These are phyloP conservation scores for Penicillium sp. DNA, from an alignment of 2,329 filamentous ascomycete genomes.

Conservation along the genomic window DNA sequence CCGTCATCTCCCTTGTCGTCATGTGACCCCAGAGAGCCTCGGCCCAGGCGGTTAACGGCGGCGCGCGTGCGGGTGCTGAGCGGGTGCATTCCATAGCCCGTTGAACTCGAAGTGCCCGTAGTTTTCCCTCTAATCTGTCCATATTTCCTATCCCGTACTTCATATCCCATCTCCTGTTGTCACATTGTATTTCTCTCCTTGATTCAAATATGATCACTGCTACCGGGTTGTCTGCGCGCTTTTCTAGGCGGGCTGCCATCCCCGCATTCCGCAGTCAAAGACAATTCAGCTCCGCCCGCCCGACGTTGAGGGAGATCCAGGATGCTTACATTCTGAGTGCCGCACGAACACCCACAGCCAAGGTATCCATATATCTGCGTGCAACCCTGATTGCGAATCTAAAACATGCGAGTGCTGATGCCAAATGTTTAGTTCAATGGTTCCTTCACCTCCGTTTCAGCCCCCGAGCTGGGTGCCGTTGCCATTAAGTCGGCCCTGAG, in stretches of 20 bases:
- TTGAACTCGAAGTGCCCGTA: slow-evolving; percentile 4
- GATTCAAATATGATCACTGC: slow-evolving; percentile 20
- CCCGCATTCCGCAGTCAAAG: slow-evolving; percentile 48
- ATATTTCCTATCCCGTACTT: neutral
- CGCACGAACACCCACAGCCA: slow-evolving; percentile 82
- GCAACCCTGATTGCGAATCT: neutral
- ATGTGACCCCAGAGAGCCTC: slow-evolving; percentile 25
- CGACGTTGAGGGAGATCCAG: slow-evolving; percentile 64
- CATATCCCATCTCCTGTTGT: neutral
- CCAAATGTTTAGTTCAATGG: slow-evolving; percentile 77
- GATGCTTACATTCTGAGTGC: slow-evolving; percentile 94
- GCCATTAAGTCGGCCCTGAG: slow-evolving; percentile 89
- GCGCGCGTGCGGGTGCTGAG: slow-evolving; percentile 19
- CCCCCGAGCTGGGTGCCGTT: slow-evolving; percentile 81
- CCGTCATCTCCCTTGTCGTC: slow-evolving; percentile 8
- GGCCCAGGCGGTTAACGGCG: slow-evolving; percentile 28
- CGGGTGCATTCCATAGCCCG: slow-evolving; percentile 14
- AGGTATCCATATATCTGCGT: slow-evolving; percentile 52
- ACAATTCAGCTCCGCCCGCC: slow-evolving; percentile 53
- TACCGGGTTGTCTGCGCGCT: slow-evolving; percentile 25
- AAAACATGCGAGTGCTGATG: slow-evolving; percentile 7
- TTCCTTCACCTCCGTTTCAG: slow-evolving; percentile 76
- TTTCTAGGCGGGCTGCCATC: slow-evolving; percentile 29
- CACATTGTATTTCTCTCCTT: neutral
- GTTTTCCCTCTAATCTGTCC: neutral